These are phyloP conservation scores for Coemansia sp. DNA, from an alignment of 192 early-diverging fungal species.

Conservation along the genomic window DNA sequence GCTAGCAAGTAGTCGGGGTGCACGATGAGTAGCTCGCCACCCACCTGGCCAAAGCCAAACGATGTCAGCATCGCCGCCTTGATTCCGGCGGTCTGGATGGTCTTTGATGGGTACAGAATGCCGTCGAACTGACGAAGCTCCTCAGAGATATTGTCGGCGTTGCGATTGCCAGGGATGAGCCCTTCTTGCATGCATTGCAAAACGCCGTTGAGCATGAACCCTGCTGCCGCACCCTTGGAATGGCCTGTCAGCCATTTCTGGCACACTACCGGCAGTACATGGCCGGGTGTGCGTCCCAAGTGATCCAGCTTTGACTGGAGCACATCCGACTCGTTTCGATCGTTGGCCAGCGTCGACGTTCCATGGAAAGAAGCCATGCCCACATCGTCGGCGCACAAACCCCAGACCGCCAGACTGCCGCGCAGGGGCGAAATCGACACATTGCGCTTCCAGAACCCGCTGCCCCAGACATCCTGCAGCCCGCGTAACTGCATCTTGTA, in stretches of 20 bases:
- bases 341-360: slow-evolving; percentile 90
- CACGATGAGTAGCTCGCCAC: slow-evolving; percentile 61
- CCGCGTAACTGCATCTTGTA: slow-evolving; percentile 66
- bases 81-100: slow-evolving; percentile 64
- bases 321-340: slow-evolving; percentile 91
- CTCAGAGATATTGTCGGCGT: slow-evolving; percentile 52
- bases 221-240: slow-evolving; percentile 88
- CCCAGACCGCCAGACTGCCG: slow-evolving; percentile 80
- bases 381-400: slow-evolving; percentile 84
- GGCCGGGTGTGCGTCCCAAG: slow-evolving; percentile 81
- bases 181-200: slow-evolving; percentile 81
- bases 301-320: slow-evolving; percentile 82
- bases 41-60: slow-evolving; percentile 73
- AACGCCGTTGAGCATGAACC: slow-evolving; percentile 92
- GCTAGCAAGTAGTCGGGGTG: slow-evolving; percentile 68
- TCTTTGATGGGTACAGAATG: slow-evolving; percentile 72
- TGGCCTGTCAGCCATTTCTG: slow-evolving; percentile 93
- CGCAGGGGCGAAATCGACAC: slow-evolving; percentile 76
- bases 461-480: slow-evolving; percentile 69
- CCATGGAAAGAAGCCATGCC: slow-evolving; percentile 93
- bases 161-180: slow-evolving; percentile 89
- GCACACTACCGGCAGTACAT: slow-evolving; percentile 75
- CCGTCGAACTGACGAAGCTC: slow-evolving; percentile 73
- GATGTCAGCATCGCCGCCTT: slow-evolving; percentile 65
- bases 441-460: slow-evolving; percentile 77